Conservation (phyloP, 2,329 filamentous ascomycete genomes). For the Epichloe uncinata region DNA sequence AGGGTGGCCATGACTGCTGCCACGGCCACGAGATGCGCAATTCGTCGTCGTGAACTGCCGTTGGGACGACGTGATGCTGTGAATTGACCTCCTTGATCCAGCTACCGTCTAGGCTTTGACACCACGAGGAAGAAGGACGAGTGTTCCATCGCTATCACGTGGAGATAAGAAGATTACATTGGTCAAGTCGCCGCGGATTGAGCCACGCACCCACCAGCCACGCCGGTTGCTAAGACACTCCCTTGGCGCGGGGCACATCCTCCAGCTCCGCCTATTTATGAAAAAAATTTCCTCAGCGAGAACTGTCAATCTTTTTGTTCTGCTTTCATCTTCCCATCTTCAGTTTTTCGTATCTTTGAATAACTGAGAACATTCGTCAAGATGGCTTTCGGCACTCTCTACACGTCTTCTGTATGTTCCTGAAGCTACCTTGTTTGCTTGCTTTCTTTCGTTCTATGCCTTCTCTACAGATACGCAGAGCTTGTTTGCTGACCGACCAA, state of each 20-base stretch:
- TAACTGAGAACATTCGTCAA: slow-evolving; percentile 30
- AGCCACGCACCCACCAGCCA: slow-evolving; percentile 8
- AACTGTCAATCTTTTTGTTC: too few species aligned
- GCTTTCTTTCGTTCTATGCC: slow-evolving; percentile 8
- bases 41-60: background rate
- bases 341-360: slow-evolving; percentile 2
- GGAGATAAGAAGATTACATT: slow-evolving; percentile 11
- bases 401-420: slow-evolving; percentile 60
- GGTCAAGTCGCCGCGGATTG: too few species aligned
- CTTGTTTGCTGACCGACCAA: background rate
- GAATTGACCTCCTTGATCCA: background rate
- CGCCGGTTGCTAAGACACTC: slow-evolving; percentile 8
- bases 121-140: too few species aligned
- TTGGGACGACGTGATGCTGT: background rate
- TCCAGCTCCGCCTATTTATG: slow-evolving; percentile 10
- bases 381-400: slow-evolving; percentile 97
- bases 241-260: slow-evolving; percentile 21
- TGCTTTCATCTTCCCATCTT: slow-evolving; percentile 9
- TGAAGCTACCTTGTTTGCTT: background rate
- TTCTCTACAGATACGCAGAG: background rate
- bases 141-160: slow-evolving; percentile 8
- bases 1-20: slow-evolving; percentile 22
- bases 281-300: slow-evolving; percentile 23
- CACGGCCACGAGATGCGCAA: background rate
- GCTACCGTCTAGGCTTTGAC: background rate